Conservation (phyloP, 78 protist genomes). For the Guillardia theta region DNA sequence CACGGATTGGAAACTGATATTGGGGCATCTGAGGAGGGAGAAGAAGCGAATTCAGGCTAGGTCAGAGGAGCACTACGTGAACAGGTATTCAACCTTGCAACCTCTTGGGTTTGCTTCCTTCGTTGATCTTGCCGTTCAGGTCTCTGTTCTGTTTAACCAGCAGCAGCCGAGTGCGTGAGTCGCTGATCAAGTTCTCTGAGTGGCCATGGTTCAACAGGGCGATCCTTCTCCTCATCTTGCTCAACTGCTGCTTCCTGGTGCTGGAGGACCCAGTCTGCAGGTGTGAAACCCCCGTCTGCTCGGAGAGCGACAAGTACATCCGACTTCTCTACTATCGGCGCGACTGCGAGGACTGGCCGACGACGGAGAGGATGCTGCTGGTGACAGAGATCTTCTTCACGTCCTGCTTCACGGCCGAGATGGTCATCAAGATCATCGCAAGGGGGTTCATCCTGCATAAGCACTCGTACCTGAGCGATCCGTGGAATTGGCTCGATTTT, state of each 20-base stretch:
- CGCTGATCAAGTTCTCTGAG: neutral
- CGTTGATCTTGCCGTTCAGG: no score
- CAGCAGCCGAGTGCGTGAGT: neutral
- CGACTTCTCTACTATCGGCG: neutral
- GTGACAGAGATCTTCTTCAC: neutral
- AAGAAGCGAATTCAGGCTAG: neutral
- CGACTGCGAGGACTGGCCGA: neutral
- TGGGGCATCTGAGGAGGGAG: neutral
- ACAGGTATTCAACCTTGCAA: no score
- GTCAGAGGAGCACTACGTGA: neutral
- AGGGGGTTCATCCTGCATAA: neutral
- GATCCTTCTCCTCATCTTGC: neutral
- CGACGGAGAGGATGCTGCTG: neutral
- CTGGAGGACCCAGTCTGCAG: neutral
- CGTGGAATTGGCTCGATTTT: constrained; percentile 13
- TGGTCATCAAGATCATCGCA: constrained; percentile 11
- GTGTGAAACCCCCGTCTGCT: neutral
- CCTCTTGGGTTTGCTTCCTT: no score
- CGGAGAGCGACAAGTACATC: neutral
- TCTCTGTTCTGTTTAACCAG: neutral
- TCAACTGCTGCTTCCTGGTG: neutral
- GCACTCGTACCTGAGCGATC: constrained; percentile 20
- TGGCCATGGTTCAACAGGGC: neutral
- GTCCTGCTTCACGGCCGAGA: neutral
- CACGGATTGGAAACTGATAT: neutral